phyloP scores from a whole-genome alignment of 495 filamentous ascomycete genomes.

The Podospora pseudopauciseta region DNA sequence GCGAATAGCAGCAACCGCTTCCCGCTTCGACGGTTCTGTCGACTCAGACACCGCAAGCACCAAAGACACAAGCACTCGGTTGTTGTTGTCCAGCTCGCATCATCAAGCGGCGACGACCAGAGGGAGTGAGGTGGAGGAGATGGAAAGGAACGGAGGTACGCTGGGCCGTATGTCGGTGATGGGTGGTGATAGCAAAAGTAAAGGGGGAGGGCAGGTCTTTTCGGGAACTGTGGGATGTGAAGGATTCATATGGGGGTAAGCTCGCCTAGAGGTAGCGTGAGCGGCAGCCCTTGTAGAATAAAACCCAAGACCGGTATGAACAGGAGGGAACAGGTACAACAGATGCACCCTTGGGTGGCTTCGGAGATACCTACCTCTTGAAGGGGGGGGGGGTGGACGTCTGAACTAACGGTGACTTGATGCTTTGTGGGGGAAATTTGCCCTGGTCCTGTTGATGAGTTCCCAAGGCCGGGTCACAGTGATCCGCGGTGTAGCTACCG shows the following conservation, averaged over 20 bases:
- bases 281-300: slow-evolving; percentile 2
- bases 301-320: not conserved
- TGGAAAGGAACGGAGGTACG: not conserved
- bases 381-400: not conserved
- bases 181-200: slow-evolving; percentile 4
- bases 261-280: slow-evolving; percentile 17
- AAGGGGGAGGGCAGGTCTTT: slow-evolving; percentile 21
- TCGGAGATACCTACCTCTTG: slow-evolving; percentile 1
- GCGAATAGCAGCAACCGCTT: not conserved
- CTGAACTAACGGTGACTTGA: not conserved
- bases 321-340: not conserved
- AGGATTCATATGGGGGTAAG: slow-evolving; percentile 33
- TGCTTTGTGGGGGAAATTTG: slow-evolving; percentile 5
- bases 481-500: not conserved
- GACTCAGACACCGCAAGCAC: slow-evolving; percentile 19
- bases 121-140: slow-evolving; percentile 1
- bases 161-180: not conserved
- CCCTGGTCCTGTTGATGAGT: slow-evolving; percentile 6
- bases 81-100: slow-evolving; percentile 25
- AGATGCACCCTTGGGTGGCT: not conserved
- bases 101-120: slow-evolving; percentile 15
- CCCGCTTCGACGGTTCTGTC: not conserved
- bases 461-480: slow-evolving; percentile 10
- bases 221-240: slow-evolving; percentile 29
- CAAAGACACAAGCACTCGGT: slow-evolving; percentile 12